A percentile compares a stretch with the other conserved stretches of the same genome.
Evolutionary conservation across 2,329 filamentous ascomycete genomes (phyloP).

Genomic region (Ceratocystis papillata): DNA sequence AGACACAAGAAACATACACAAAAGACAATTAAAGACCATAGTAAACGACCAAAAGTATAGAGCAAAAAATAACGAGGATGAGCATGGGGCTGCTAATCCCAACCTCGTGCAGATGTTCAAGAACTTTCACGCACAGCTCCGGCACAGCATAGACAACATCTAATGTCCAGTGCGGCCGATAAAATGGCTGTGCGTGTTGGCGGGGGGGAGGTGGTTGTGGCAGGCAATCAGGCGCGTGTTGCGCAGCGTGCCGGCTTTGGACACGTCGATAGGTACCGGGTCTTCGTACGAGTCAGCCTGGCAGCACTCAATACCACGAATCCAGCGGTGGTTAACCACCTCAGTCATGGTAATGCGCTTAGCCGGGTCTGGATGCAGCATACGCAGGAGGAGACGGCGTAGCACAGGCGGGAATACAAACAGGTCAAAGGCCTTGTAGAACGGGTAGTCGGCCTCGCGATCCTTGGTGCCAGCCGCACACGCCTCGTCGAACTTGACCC

Average conservation of each 20-base stretch:
- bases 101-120: conserved; percentile 1
- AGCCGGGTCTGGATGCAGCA: conserved; percentile 69
- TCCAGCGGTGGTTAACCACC: conserved; percentile 58
- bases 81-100: not conserved
- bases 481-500: conserved; percentile 51
- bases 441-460: conserved; percentile 45
- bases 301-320: conserved; percentile 69
- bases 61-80: not conserved
- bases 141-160: not conserved
- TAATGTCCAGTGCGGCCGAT: conserved; percentile 20
- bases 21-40: not conserved
- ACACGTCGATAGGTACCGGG: conserved; percentile 45
- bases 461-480: conserved; percentile 10
- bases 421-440: conserved; percentile 53
- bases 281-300: conserved; percentile 61
- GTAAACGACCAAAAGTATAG: not conserved
- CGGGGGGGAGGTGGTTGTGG: conserved; percentile 47
- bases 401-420: conserved; percentile 56
- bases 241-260: conserved; percentile 42
- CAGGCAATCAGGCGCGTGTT: conserved; percentile 44
- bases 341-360: conserved; percentile 60
- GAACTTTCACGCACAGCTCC: conserved; percentile 1
- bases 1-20: not conserved
- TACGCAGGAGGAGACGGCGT: conserved; percentile 61
- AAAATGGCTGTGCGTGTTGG: conserved; percentile 40